Conservation (phyloP, 768 basidiomycete genomes). For the Termitomyces sp. region DNA sequence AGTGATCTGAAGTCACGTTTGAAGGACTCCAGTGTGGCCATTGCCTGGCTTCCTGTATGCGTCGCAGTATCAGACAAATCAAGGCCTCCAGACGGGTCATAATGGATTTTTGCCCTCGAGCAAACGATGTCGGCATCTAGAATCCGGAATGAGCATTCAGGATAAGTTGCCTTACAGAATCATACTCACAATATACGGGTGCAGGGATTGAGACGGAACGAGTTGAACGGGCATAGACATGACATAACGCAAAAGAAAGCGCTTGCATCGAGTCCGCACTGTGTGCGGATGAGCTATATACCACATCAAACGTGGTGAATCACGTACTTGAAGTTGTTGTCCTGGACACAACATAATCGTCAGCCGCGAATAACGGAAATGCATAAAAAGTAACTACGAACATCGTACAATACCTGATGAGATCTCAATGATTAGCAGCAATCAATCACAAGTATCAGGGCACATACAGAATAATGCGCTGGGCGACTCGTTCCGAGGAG, state of each 20-base stretch:
- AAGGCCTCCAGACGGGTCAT: slow-evolving; percentile 44
- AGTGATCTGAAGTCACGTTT: slow-evolving; percentile 44
- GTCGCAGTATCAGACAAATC: slow-evolving; percentile 35
- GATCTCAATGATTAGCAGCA: background rate
- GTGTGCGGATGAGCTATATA: background rate
- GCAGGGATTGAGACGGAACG: slow-evolving; percentile 85
- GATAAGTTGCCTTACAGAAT: background rate
- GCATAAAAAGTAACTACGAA: slow-evolving; percentile 18
- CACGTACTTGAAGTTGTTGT: slow-evolving; percentile 57
- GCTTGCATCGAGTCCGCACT: slow-evolving; percentile 68
- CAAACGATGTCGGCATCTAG: slow-evolving; percentile 77
- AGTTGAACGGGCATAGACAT: slow-evolving; percentile 77
- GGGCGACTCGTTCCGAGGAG: slow-evolving; percentile 67
- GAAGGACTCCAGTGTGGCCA: slow-evolving; percentile 40
- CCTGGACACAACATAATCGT: slow-evolving; percentile 19
- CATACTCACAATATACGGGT: slow-evolving; percentile 69
- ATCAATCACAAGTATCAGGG: slow-evolving; percentile 1
- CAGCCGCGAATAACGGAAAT: background rate
- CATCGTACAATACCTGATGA: slow-evolving; percentile 37
- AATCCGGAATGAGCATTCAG: background rate
- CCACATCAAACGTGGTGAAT: background rate
- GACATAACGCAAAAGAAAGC: slow-evolving; percentile 68
- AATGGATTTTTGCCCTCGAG: slow-evolving; percentile 59
- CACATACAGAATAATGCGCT: slow-evolving; percentile 40
- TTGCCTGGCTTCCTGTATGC: slow-evolving; percentile 30